phyloP scores from a whole-genome alignment of 805 yeast genomes.

The Yamadazyma kitorensis region DNA sequence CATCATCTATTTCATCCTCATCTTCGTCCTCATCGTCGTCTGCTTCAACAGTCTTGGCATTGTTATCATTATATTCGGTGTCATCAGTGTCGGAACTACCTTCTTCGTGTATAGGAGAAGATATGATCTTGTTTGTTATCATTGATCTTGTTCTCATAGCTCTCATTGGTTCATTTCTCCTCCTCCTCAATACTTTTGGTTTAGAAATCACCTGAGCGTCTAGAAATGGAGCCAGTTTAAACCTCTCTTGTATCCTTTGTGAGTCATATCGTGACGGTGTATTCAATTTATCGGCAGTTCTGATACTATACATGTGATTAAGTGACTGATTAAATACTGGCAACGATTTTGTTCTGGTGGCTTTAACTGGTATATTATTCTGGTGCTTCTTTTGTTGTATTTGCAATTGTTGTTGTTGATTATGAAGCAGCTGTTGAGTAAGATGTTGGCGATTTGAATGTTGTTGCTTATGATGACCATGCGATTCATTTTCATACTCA shows the following conservation, averaged over 20 bases:
- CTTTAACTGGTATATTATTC: constrained; percentile 22
- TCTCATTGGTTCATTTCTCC: constrained; percentile 25
- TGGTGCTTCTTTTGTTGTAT: constrained; percentile 1
- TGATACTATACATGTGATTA: constrained; percentile 37
- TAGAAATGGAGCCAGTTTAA: constrained; percentile 44
- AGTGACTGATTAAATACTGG: constrained; percentile 40
- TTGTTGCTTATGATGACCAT: too few species aligned
- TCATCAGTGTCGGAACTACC: constrained; percentile 36
- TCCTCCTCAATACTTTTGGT: constrained; percentile 24
- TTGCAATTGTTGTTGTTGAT: constrained; percentile 11
- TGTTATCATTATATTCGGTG: constrained; percentile 32
- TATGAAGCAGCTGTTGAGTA: constrained; percentile 4
- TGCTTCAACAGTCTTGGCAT: constrained; percentile 22
- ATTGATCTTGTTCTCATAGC: constrained; percentile 44
- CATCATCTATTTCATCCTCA: constrained; percentile 23
- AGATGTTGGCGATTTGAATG: constrained; percentile 12
- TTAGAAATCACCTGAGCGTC: constrained; percentile 41
- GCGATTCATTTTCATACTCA: constrained; percentile 5
- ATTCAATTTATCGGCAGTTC: constrained; percentile 40
- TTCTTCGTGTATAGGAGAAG: constrained; percentile 44
- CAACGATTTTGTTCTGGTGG: constrained; percentile 43
- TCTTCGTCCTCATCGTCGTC: constrained; percentile 27
- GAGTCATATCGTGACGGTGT: constrained; percentile 37
- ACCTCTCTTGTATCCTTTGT: constrained; percentile 41
- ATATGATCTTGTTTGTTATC: constrained; percentile 29